A percentile compares a stretch with the other conserved stretches of the same genome.
Conservation (phyloP, 2,329 filamentous ascomycete species). For the Nannizziopsis barbatae region DNA sequence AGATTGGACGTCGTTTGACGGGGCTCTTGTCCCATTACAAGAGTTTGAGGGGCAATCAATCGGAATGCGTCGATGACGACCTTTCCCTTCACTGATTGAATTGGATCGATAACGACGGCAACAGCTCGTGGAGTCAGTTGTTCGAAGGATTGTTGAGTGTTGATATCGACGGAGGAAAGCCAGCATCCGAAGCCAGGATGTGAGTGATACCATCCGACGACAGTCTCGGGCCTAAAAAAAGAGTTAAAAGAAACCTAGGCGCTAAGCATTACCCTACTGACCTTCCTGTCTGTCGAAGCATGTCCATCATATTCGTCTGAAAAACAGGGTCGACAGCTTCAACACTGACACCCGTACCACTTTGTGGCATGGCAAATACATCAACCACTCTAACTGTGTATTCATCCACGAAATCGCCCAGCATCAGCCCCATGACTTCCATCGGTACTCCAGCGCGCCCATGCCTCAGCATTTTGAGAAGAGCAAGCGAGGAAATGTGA, state of each 20-base stretch:
- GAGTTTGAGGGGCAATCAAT: constrained; percentile 90
- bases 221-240: constrained; percentile 67
- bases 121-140: constrained; percentile 94
- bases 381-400: constrained; percentile 97
- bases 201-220: constrained; percentile 99
- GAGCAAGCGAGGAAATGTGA: constrained; percentile 93
- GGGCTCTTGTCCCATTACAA: constrained; percentile 96
- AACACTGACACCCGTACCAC: constrained; percentile 93
- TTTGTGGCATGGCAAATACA: constrained; percentile 98
- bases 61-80: constrained; percentile 99
- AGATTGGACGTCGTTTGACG: constrained; percentile 96
- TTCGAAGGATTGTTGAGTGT: constrained; percentile 99
- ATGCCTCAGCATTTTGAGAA: constrained; percentile 97
- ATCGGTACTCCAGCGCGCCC: constrained; percentile 95
- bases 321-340: constrained; percentile 98
- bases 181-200: constrained; percentile 98
- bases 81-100: constrained; percentile 98
- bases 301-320: constrained; percentile 99
- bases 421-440: constrained; percentile 99
- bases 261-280: constrained; percentile 29
- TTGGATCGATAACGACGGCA: constrained; percentile 94
- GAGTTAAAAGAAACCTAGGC: constrained; percentile 6
- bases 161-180: constrained; percentile 98
- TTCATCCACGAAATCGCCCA: constrained; percentile 97
- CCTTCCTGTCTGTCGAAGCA: constrained; percentile 95